Evolutionary conservation across 306 rosid species (phyloP).

Genomic region (Benincasa hispida): DNA sequence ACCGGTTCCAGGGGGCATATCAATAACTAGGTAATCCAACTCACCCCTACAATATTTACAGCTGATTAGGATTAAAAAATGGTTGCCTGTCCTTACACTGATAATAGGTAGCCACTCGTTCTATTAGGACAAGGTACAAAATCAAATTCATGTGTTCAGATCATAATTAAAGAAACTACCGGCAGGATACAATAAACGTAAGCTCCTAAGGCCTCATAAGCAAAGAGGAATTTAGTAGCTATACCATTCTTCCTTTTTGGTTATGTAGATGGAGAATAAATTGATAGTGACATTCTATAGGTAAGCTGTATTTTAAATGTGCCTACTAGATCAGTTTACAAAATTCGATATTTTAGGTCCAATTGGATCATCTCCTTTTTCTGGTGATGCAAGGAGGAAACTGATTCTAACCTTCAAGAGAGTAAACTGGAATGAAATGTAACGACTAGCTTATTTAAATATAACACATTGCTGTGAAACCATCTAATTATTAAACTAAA

Average conservation of each 20-base stretch:
- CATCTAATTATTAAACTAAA: neutral
- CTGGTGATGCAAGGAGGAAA: neutral
- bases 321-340: neutral
- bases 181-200: neutral
- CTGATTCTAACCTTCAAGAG: neutral
- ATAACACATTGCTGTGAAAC: neutral
- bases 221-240: neutral
- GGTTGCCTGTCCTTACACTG: neutral
- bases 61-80: conserved; percentile 16
- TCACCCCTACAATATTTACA: conserved; percentile 60
- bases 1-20: conserved; percentile 99
- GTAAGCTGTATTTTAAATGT: neutral
- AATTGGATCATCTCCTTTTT: neutral
- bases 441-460: neutral
- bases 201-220: neutral
- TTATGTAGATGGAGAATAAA: neutral
- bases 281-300: neutral
- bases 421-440: neutral
- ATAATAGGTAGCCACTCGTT: neutral
- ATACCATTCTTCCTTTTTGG: neutral
- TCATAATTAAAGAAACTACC: neutral
- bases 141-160: neutral
- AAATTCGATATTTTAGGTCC: neutral
- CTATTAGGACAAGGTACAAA: neutral
- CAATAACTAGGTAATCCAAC: conserved; percentile 87